Percentiles rank a stretch among this genome's conserved stretches.
These are phyloP conservation scores for Colletotrichum simmondsii DNA, from an alignment of 2,329 filamentous ascomycete species.

Conservation along the genomic window DNA sequence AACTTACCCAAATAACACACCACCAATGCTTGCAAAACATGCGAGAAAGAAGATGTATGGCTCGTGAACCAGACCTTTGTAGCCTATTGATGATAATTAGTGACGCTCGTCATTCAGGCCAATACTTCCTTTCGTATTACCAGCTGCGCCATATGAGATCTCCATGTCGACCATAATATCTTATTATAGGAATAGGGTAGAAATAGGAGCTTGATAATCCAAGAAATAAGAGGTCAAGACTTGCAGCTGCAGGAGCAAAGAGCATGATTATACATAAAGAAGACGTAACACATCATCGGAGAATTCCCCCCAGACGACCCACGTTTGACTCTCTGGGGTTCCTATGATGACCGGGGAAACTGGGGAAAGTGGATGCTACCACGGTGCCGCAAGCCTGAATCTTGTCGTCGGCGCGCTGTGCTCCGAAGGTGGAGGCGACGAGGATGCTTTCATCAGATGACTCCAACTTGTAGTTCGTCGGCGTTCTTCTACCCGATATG, in stretches of 20 bases:
- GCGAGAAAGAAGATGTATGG: constrained; percentile 18
- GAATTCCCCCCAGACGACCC: not conserved
- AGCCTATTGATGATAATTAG: not conserved
- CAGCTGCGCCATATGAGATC: constrained; percentile 4
- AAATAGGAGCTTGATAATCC: not conserved
- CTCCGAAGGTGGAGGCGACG: constrained; percentile 13
- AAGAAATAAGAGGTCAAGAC: not conserved
- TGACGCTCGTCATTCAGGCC: not conserved
- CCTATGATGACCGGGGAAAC: not conserved
- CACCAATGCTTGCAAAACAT: constrained; percentile 12
- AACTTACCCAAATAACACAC: constrained; percentile 4
- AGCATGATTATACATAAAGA: not conserved
- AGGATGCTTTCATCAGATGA: not conserved
- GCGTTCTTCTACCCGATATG: not conserved
- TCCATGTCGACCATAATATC: not conserved
- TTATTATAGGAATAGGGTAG: not conserved
- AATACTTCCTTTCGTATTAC: not conserved
- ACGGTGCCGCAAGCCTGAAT: not conserved
- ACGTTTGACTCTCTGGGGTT: not conserved
- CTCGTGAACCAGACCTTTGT: constrained; percentile 5
- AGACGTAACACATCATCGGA: not conserved
- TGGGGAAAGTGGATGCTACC: constrained; percentile 9
- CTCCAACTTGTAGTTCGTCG: constrained; percentile 2
- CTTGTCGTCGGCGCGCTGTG: not conserved
- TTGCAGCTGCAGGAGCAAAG: not conserved